A percentile compares a stretch with the other conserved stretches of the same genome.
Evolutionary conservation across 257 asterid species (phyloP).

Genomic region (Solanum appendiculatum): DNA sequence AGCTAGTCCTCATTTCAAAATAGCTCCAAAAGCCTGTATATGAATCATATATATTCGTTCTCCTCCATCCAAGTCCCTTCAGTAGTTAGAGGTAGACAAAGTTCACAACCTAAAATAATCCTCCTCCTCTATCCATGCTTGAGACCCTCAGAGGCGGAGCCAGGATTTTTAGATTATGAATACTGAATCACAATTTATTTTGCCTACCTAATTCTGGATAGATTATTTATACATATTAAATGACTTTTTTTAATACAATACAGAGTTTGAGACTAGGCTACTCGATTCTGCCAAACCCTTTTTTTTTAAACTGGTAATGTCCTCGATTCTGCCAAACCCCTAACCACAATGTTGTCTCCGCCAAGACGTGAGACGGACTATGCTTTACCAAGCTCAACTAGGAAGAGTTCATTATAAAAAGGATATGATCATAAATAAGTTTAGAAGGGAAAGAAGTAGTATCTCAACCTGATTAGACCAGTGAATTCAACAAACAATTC

Average conservation of each 20-base stretch:
- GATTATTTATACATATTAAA: background rate
- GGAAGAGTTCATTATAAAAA: background rate
- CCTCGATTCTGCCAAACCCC: background rate
- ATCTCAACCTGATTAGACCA: conserved; percentile 64
- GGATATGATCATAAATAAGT: background rate
- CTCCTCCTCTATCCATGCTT: background rate
- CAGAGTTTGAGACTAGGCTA: background rate
- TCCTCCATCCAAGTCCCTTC: background rate
- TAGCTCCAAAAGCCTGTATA: background rate
- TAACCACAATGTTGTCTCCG: background rate
- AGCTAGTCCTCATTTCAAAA: background rate
- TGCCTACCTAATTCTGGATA: background rate
- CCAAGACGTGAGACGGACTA: background rate
- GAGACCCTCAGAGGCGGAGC: background rate
- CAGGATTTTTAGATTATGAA: background rate
- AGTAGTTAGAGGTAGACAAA: background rate
- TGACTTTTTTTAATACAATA: background rate
- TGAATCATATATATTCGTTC: background rate
- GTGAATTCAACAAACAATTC: conserved; percentile 88
- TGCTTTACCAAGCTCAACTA: background rate
- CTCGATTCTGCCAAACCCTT: background rate
- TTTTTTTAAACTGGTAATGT: too few species aligned
- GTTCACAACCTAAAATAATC: background rate
- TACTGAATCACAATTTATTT: background rate
- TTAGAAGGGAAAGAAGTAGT: background rate